Base-by-base conservation (phyloP, 768 basidiomycete genomes). In the Suillus luteus region DNA sequence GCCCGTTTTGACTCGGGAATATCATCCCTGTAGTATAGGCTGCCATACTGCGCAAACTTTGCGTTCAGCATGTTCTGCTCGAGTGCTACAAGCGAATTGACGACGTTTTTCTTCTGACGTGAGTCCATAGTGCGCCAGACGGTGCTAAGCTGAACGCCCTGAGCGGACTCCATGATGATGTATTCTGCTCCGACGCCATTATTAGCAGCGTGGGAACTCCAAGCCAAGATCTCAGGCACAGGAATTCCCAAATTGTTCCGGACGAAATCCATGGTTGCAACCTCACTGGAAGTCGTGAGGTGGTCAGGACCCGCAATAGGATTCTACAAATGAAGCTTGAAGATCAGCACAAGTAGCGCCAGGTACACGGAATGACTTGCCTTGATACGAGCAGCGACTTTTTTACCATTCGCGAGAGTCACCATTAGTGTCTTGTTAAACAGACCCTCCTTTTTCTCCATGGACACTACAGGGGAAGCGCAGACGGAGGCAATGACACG, bases 251-350 rank as follows among this genome's bases (percentile, higher is more conserved):
- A 71, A 22, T 66, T 64, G 31, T 68, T 63, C 15, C 72, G 72
- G 17, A 65, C 65, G 61, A 69, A 78, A 41, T 77, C 68, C 69
- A 78, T 70, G 0, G 76, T 78, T 19, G 77, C 77, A 5, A 76
- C 77, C 61, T 78, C 77, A 59, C 76, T 78, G 15, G 77, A 77
- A 27, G 74, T 76, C 17, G 63, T 64, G 46, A 73, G 65, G 62
- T 69, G 71, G 6, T 65, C 59, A 5, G 72, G 72, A n/a, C 77
- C 75, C 31, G 72, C 70, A 37, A 76, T 62, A 11, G 71, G 69
- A 62, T 60, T 65, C 66, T 67, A n/a, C 15, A n/a, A 31, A 46
- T 43, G 37, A 10, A 58, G 9, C 33, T 61, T 43, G 37, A 10
- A 58, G 9, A 40, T 61, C 22, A 62, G 55, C 8, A 31, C 31